Percentiles rank a stretch among this genome's conserved stretches.
Conservation (phyloP, 2,329 filamentous ascomycete species). For the Trichoderma aggressivum region DNA sequence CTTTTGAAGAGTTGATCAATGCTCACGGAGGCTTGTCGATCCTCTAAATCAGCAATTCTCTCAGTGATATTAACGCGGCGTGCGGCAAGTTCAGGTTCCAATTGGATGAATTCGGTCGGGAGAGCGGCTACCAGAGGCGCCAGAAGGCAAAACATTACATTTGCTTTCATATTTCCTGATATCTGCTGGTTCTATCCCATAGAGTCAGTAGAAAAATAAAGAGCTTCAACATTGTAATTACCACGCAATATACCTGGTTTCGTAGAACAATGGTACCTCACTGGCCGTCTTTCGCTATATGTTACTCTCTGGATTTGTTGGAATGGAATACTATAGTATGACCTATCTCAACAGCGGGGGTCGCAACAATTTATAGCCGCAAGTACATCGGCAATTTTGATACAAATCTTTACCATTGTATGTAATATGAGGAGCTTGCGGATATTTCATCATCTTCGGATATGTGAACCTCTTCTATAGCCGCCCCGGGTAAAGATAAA, state of each 20-base stretch:
- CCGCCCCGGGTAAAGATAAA: background rate
- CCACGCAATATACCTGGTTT: background rate
- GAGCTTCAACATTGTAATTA: background rate
- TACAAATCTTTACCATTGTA: too few relatives aligned
- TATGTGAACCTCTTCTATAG: background rate
- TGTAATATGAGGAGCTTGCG: background rate
- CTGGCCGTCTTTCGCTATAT: background rate
- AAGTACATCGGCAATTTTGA: background rate
- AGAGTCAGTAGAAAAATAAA: background rate
- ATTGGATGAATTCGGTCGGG: background rate
- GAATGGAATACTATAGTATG: background rate
- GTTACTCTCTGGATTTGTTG: background rate
- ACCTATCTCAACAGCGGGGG: background rate
- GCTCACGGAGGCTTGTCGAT: background rate
- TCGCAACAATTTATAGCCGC: background rate
- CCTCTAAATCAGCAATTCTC: background rate
- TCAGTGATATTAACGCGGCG: constrained; percentile 1
- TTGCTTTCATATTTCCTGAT: background rate
- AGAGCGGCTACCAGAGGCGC: background rate
- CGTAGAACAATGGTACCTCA: background rate
- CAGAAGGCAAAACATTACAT: background rate
- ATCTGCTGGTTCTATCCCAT: background rate
- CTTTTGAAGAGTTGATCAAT: background rate
- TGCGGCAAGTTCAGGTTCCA: background rate
- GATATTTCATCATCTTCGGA: too few relatives aligned